These are phyloP conservation scores for Deuterostichococcus epilithicus DNA, from an alignment of 139 green algal genomes.

Conservation along the genomic window DNA sequence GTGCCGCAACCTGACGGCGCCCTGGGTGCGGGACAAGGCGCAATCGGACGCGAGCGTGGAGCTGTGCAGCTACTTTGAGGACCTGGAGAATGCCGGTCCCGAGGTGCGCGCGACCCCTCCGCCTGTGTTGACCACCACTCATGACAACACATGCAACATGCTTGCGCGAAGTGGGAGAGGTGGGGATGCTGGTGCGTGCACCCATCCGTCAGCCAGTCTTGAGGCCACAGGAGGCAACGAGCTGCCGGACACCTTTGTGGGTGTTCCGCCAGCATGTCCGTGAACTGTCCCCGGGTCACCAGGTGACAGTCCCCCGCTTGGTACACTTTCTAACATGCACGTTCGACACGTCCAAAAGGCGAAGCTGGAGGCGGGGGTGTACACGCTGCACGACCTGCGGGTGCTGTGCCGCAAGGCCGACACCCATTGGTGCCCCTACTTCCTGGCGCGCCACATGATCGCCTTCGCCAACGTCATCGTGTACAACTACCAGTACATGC, in stretches of 20 bases:
- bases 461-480: conserved; percentile 95
- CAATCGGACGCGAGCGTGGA: conserved; percentile 37
- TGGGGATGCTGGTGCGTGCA: too few relatives aligned
- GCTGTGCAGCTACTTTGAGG: conserved; percentile 84
- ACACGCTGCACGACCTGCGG: conserved; percentile 84
- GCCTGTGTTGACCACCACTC: conserved; percentile 69
- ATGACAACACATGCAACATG: conserved; percentile 30
- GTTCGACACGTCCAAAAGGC: too few relatives aligned
- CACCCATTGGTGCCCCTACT: conserved; percentile 95
- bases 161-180: conserved; percentile 17
- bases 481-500: conserved; percentile 99
- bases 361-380: conserved; percentile 57
- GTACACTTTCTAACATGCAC: conserved; percentile 2
- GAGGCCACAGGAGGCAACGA: too few relatives aligned
- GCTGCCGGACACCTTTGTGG: too few relatives aligned
- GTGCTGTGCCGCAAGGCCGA: conserved; percentile 80
- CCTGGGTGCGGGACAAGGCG: conserved; percentile 85
- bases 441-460: conserved; percentile 95
- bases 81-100: conserved; percentile 67
- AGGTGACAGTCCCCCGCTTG: too few relatives aligned
- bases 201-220: too few relatives aligned
- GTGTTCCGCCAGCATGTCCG: too few relatives aligned
- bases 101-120: conserved; percentile 53
- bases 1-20: conserved; percentile 88
- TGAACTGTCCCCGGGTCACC: too few relatives aligned